Conservation (phyloP, 768 basidiomycete genomes). For the Boletus reticuloceps region DNA sequence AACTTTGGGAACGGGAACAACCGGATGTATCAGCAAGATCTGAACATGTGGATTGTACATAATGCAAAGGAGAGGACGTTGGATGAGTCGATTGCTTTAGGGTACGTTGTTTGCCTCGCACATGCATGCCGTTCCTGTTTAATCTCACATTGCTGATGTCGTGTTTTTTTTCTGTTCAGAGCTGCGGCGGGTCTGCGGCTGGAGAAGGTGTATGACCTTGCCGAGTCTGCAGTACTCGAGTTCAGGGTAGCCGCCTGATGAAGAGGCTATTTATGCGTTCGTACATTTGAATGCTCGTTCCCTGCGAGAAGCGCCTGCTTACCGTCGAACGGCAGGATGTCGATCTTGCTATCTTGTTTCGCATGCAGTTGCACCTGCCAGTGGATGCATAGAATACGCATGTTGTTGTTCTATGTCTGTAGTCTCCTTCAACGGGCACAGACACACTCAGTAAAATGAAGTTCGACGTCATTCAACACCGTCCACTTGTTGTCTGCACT, state of each 20-base stretch:
- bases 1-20: constrained; percentile 45
- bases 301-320: background rate
- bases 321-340: background rate
- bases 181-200: constrained; percentile 17
- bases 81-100: constrained; percentile 38
- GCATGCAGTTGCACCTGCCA: background rate
- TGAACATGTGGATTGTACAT: constrained; percentile 43
- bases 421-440: constrained; percentile 11
- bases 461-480: background rate
- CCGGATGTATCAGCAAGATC: constrained; percentile 42
- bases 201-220: constrained; percentile 28
- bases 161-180: too few relatives aligned
- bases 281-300: background rate
- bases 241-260: constrained; percentile 17
- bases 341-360: background rate
- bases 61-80: constrained; percentile 45
- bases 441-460: background rate
- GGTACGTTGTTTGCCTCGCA: constrained; percentile 8
- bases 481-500: too few relatives aligned
- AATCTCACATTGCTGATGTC: background rate
- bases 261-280: background rate
- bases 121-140: too few relatives aligned
- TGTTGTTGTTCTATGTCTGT: background rate
- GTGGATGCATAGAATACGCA: background rate
- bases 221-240: constrained; percentile 24